phyloP scores from a whole-genome alignment of 2,329 filamentous ascomycete genomes.

The Diaporthe eres region DNA sequence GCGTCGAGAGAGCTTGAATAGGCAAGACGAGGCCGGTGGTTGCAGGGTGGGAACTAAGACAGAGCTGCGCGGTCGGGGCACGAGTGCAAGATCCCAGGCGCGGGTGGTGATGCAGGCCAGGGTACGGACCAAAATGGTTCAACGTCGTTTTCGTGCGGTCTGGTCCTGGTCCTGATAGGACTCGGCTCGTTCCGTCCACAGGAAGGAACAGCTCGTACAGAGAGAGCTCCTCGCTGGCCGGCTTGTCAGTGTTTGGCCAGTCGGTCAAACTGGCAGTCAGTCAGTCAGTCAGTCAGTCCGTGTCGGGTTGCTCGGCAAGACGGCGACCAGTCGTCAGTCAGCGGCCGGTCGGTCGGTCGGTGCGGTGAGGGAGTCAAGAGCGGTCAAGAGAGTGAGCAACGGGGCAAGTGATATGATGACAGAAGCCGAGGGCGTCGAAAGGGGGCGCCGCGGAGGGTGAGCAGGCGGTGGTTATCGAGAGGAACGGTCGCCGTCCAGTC shows the following conservation, averaged over 20 bases:
- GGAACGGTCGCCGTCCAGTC: conserved; percentile 30
- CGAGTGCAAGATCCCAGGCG: conserved; percentile 25
- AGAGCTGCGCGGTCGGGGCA: conserved; percentile 17
- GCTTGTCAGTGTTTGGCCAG: conserved; percentile 9
- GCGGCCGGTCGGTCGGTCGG: conserved; percentile 10
- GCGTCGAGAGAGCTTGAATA: conserved; percentile 31
- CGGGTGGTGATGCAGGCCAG: conserved; percentile 22
- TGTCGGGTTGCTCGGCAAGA: conserved; percentile 17
- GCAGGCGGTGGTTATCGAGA: conserved; percentile 20
- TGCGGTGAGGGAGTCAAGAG: neutral
- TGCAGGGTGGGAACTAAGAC: conserved; percentile 35
- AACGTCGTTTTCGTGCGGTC: conserved; percentile 18
- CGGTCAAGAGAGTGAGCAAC: conserved; percentile 13
- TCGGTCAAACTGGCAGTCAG: neutral
- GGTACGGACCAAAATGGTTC: conserved; percentile 18
- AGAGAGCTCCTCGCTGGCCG: conserved; percentile 2
- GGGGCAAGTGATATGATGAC: conserved; percentile 29
- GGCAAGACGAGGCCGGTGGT: conserved; percentile 26
- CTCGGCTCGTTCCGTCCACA: conserved; percentile 25
- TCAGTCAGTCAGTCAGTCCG: neutral
- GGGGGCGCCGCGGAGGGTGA: conserved; percentile 27
- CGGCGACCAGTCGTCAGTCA: conserved; percentile 20
- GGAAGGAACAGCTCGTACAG: neutral
- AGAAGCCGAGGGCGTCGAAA: conserved; percentile 28
- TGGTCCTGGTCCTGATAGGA: conserved; percentile 17